Base-by-base conservation (phyloP, 2,329 filamentous ascomycete genomes). In the Colletotrichum kahawae region DNA sequence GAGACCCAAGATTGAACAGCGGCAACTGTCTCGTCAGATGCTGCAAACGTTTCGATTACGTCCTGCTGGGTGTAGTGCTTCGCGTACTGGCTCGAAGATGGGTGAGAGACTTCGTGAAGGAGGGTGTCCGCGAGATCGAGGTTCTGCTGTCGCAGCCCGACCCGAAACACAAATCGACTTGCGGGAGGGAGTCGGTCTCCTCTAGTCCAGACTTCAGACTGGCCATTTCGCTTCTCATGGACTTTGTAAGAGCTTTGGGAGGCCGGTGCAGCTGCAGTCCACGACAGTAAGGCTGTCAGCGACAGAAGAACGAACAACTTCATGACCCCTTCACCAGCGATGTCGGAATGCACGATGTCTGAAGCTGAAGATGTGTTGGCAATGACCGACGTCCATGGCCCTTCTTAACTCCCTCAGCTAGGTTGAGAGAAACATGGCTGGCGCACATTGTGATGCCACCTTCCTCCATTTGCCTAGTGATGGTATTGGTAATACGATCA, bases 321-420 rank as follows among this genome's bases (percentile, higher is more conserved):
- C 36, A 43, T 43, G 16, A 10, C 9, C 36, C 36, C 16, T 43
- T 10, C 36, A 1, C 36, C 36, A 43, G 36, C 0, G 36, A 43
- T 18, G 0, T 43, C 16, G 16, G 18, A 43, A 43, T 2, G 18
- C 8, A 43, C 36, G 18, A n/a, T 10, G 36, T 2, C 16, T 43
- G 36, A n/a, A 43, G 16, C 0, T n/a, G 0, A 43, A 43, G 36
- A 43, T 10, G 16, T 43, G 0, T 43, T 18, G 16, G 4, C 9
- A 18, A 10, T 43, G 36, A 10, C 36, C 18, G 36, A 43, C 1
- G 36, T 43, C 4, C 36, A n/a, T 43, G 36, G 36, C 9, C 16
- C 16, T 43, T 43, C 36, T 43, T 43, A 43, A 43, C 16, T 43
- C 0, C 16, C 36, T n/a, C 36, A 0, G 36, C 36, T 43, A 43